phyloP scores from a whole-genome alignment of 2,329 filamentous ascomycete genomes.

The Beauveria sp. region DNA sequence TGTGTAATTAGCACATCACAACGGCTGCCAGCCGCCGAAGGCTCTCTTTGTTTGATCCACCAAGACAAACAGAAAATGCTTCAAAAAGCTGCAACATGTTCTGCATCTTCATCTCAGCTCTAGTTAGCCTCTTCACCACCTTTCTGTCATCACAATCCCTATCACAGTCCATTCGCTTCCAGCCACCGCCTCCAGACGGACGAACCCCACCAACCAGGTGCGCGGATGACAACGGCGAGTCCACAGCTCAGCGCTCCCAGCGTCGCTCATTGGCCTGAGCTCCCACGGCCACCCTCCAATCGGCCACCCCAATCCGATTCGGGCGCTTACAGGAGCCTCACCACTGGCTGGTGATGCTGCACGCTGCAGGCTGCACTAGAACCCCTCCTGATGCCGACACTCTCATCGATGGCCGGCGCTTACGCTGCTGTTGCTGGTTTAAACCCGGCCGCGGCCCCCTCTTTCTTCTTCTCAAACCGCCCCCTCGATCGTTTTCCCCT shows the following conservation, averaged over 20 bases:
- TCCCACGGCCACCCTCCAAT: constrained; percentile 3
- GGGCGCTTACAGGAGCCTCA: constrained; percentile 12
- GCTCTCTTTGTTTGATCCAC: neutral
- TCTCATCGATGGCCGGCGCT: neutral
- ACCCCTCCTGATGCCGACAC: constrained; percentile 5
- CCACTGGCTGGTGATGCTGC: constrained; percentile 2
- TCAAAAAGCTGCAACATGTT: neutral
- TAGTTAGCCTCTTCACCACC: too few species aligned
- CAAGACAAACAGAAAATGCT: neutral
- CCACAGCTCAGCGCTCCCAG: neutral
- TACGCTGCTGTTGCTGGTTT: neutral
- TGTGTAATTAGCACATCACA: neutral
- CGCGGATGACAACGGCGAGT: neutral
- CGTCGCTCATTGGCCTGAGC: constrained; percentile 4
- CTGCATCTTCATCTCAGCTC: neutral
- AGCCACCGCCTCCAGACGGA: neutral
- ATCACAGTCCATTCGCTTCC: neutral
- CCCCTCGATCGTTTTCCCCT: neutral
- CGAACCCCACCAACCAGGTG: neutral
- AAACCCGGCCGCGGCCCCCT: neutral
- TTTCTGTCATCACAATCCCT: neutral
- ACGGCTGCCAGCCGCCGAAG: neutral
- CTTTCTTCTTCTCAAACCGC: neutral
- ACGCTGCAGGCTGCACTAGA: neutral
- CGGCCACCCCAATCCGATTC: constrained; percentile 3